Conservation (phyloP, 345 rosid genomes). For the Salix caprea region DNA sequence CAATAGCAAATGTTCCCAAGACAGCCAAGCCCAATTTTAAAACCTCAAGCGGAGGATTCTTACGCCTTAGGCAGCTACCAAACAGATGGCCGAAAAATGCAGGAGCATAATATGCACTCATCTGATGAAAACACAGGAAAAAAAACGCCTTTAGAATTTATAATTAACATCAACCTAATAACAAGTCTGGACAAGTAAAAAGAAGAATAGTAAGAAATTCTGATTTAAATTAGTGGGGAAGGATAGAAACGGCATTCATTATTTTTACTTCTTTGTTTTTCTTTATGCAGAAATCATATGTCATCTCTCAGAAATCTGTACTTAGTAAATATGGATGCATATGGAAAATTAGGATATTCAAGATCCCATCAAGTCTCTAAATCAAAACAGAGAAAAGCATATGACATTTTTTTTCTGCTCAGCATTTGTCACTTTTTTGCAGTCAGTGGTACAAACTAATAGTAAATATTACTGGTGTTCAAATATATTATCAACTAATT, state of each 20-base stretch:
- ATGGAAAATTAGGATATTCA: not conserved
- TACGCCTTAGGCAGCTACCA: constrained; percentile 74
- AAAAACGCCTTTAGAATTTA: constrained; percentile 2
- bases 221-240: not conserved
- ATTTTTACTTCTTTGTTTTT: not conserved
- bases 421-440: not conserved
- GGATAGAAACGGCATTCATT: not conserved
- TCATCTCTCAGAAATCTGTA: not conserved
- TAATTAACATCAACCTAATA: constrained; percentile 3
- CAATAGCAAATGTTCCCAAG: constrained; percentile 57
- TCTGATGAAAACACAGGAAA: constrained; percentile 38
- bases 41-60: constrained; percentile 56
- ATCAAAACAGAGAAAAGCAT: not conserved
- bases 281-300: not conserved
- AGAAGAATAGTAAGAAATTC: not conserved
- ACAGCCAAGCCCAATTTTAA: constrained; percentile 65
- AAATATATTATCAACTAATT: not conserved
- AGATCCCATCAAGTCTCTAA: not conserved
- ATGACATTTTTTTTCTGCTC: not conserved
- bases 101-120: constrained; percentile 95
- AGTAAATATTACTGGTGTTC: not conserved
- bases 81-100: constrained; percentile 83
- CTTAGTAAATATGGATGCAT: not conserved
- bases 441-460: not conserved
- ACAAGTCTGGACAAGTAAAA: not conserved